These are phyloP conservation scores for Myxozyma mucilagina DNA, from an alignment of 805 yeast species.

Conservation along the genomic window DNA sequence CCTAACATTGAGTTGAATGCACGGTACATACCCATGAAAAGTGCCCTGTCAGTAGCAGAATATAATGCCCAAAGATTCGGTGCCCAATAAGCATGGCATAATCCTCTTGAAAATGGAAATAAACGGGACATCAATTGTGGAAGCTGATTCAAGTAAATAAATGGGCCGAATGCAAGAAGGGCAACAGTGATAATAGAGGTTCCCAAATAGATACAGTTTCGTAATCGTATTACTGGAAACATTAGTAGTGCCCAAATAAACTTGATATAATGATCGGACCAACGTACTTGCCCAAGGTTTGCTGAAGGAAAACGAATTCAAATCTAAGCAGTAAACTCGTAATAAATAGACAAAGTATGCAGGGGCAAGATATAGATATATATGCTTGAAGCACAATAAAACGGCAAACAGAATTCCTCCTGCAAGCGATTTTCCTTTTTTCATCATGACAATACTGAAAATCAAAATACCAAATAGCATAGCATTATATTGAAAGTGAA, in stretches of 20 bases:
- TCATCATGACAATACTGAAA: constrained; percentile 70
- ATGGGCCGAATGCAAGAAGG: constrained; percentile 74
- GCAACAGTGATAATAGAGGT: constrained; percentile 62
- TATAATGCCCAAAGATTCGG: constrained; percentile 97
- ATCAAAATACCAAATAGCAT: constrained; percentile 84
- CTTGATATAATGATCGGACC: too few relatives aligned
- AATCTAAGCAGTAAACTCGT: constrained; percentile 63
- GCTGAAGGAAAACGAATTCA: background rate
- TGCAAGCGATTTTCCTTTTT: constrained; percentile 52
- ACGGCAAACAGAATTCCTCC: constrained; percentile 61
- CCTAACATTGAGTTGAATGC: background rate
- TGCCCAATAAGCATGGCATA: constrained; percentile 99
- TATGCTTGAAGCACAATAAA: constrained; percentile 90
- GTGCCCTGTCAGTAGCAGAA: constrained; percentile 73
- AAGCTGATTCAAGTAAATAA: constrained; percentile 58
- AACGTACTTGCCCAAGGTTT: constrained; percentile 7
- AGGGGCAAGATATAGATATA: constrained; percentile 89
- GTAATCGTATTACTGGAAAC: constrained; percentile 31
- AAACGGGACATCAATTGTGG: constrained; percentile 67
- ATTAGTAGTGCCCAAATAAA: background rate
- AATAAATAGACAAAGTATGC: constrained; percentile 82
- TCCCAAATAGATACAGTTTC: constrained; percentile 62
- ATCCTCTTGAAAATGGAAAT: constrained; percentile 91
- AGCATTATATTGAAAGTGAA: constrained; percentile 96
- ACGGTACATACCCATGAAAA: constrained; percentile 38